Base-by-base conservation (phyloP, 2,329 filamentous ascomycete species). In the Fulvia fulva region DNA sequence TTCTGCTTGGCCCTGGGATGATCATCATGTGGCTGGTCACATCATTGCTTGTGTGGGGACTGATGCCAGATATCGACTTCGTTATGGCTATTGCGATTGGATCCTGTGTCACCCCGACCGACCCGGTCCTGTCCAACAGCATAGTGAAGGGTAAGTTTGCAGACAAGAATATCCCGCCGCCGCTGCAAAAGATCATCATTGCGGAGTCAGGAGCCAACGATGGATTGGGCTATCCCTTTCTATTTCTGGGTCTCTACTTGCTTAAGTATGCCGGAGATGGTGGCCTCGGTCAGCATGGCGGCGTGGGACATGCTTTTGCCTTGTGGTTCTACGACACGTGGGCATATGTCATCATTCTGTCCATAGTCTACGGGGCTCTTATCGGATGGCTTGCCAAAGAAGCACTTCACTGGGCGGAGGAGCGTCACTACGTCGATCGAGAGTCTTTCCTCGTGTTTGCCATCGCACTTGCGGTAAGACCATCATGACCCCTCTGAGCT, bases 81-180 rank as follows among this genome's bases (percentile, higher is more conserved):
- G 78, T 96, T 1, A 88, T 94, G 64, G 89, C 92, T 0, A 79
- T 96, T 11, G 88, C 87, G 16, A 79, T 96, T 11, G 91, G 86
- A 1, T 89, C 91, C 0, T 96, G 91, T 68, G 86, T 97, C n/a
- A 94, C 92, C 2, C 92, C 91, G 0, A 96, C 92, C 0, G 92
- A 97, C 67, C 92, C 92, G 0, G 86, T 96, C 1, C 74, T 96
- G 37, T 93, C 89, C 16, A 93, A 94, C 63, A 89, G 89, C 2
- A 96, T 96, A 57, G 90, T 96, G 47, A 96, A 96, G 77, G 91
- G 91, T 30, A 92, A 90, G 67, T 97, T 96, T 70, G 92, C 92
- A 0, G 91, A 96, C 68, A 88, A 91, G 67, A 94, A 96, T 70
- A 87, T 96, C 19, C 91, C 92, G 0, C 87, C 86, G 57, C 83